Evolutionary conservation across 106 monocot species (phyloP).

Genomic region (Phalaenopsis aphrodite): DNA sequence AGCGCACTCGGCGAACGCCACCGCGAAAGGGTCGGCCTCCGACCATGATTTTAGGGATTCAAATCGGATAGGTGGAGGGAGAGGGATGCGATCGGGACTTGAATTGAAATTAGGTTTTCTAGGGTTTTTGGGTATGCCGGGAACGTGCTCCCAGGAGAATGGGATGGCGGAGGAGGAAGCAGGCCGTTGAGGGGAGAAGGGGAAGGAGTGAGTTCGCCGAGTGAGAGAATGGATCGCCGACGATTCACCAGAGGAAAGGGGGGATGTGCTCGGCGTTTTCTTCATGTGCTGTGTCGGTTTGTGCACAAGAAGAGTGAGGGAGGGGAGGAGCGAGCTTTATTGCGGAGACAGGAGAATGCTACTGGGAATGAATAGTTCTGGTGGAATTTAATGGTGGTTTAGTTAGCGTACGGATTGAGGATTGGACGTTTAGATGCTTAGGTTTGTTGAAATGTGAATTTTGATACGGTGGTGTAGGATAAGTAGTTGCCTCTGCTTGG

Average conservation of each 20-base stretch:
- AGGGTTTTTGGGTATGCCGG: conserved; percentile 35
- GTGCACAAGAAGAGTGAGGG: not conserved
- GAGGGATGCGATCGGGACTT: not conserved
- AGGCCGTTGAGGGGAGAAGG: not conserved
- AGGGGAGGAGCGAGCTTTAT: not conserved
- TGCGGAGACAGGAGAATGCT: not conserved
- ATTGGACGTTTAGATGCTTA: not conserved
- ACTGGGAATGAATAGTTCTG: not conserved
- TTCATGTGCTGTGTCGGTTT: not conserved
- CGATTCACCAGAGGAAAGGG: not conserved
- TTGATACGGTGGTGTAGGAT: not conserved
- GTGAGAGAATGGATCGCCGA: not conserved
- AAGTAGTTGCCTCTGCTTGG: not conserved
- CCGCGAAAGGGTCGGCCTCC: conserved; percentile 27
- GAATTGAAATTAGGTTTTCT: not conserved
- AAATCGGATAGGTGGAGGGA: conserved; percentile 20
- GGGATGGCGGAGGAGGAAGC: conserved; percentile 26
- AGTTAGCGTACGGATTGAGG: not conserved
- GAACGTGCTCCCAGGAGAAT: conserved; percentile 50
- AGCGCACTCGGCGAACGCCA: conserved; percentile 36
- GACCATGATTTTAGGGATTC: conserved; percentile 8
- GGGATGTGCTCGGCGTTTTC: not conserved
- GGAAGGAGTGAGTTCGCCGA: not conserved
- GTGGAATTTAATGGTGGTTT: not conserved
- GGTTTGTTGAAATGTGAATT: not conserved